Evolutionary conservation across 495 filamentous ascomycete genomes (phyloP).

Genomic region (Sordaria brevicollis): DNA sequence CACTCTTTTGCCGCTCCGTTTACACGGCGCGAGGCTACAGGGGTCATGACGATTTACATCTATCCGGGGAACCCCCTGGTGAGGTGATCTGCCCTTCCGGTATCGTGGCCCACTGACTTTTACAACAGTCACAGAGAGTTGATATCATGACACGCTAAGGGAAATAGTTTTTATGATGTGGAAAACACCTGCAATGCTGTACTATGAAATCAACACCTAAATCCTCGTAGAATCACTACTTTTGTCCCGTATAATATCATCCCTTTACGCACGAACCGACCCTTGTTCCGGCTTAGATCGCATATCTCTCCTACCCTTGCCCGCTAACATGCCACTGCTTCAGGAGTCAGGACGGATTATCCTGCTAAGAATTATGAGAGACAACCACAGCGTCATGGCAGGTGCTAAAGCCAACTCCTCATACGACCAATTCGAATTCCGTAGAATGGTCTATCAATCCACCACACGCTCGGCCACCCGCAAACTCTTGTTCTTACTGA

Average conservation of each 20-base stretch:
- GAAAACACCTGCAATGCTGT: neutral
- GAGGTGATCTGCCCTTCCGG: neutral
- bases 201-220: neutral
- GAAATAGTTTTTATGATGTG: neutral
- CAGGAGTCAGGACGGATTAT: neutral
- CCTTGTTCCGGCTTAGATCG: neutral
- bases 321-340: neutral
- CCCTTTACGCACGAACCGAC: neutral
- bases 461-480: slow-evolving; percentile 2
- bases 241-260: neutral
- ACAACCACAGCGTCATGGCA: slow-evolving; percentile 13
- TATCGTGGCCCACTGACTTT: neutral
- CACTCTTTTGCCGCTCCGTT: neutral
- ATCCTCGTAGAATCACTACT: neutral
- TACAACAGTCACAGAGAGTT: neutral
- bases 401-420: slow-evolving; percentile 13
- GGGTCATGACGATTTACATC: neutral
- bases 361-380: slow-evolving; percentile 4
- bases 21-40: neutral
- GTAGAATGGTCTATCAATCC: slow-evolving; percentile 10
- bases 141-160: neutral
- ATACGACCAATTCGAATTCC: slow-evolving; percentile 10
- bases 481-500: slow-evolving; percentile 3
- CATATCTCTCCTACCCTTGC: neutral
- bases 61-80: neutral